Percentiles rank a stretch among this genome's conserved stretches.
These are phyloP conservation scores for Tieghemostelium lacteum DNA, from an alignment of 78 protist species.

Conservation along the genomic window DNA sequence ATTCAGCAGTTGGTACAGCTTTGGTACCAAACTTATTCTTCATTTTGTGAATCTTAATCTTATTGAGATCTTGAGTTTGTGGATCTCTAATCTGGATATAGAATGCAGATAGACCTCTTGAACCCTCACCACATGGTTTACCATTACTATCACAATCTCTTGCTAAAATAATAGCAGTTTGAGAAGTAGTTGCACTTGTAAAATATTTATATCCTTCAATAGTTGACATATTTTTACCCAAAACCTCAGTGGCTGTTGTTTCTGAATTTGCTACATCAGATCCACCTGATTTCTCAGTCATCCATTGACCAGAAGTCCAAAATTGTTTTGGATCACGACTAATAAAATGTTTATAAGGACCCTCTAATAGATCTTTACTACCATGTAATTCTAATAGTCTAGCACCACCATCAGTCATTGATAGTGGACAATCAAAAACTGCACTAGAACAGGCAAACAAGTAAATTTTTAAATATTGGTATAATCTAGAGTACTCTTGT, in stretches of 20 bases:
- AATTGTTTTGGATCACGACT: constrained; percentile 63
- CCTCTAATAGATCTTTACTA: background rate
- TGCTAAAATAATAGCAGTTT: constrained; percentile 71
- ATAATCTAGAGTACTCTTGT: constrained; percentile 65
- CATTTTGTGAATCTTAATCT: constrained; percentile 69
- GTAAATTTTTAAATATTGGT: constrained; percentile 76
- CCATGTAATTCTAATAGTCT: constrained; percentile 69
- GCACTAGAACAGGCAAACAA: constrained; percentile 80
- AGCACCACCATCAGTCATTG: constrained; percentile 87
- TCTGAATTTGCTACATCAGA: constrained; percentile 80
- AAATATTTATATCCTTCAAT: constrained; percentile 82
- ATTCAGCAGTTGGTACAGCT: constrained; percentile 87
- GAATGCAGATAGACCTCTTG: constrained; percentile 74
- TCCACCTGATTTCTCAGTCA: constrained; percentile 89
- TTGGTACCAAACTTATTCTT: constrained; percentile 88
- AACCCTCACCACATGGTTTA: constrained; percentile 9
- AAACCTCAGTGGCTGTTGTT: constrained; percentile 26
- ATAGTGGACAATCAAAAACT: constrained; percentile 81
- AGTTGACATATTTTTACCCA: background rate
- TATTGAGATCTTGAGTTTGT: constrained; percentile 41
- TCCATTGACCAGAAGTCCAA: constrained; percentile 86
- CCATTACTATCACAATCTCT: constrained; percentile 50
- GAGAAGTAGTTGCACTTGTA: constrained; percentile 81
- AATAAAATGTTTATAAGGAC: constrained; percentile 13
- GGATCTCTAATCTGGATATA: constrained; percentile 25